Percentiles rank a stretch among this genome's conserved stretches.
Conservation (phyloP, 306 rosid genomes). For the Ceratonia siliqua region DNA sequence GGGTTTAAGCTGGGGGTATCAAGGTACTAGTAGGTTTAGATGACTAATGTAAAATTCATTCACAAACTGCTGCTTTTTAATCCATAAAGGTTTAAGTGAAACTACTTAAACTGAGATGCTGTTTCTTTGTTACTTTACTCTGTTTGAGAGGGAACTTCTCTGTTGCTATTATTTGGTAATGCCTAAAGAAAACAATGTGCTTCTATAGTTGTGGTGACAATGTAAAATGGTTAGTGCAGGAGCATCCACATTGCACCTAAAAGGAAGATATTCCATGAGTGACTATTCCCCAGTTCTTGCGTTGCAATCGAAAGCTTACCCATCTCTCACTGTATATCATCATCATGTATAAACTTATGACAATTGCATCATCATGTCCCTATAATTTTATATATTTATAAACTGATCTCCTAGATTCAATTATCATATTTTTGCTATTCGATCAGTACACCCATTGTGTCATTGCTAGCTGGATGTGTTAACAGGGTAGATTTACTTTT, state of each 20-base stretch:
- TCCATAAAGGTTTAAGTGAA: no score
- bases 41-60: no score
- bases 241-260: slow-evolving; percentile 49
- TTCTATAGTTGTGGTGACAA: slow-evolving; percentile 65
- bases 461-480: neutral
- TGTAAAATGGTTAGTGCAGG: slow-evolving; percentile 58
- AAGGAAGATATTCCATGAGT: slow-evolving; percentile 46
- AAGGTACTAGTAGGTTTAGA: neutral
- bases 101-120: no score
- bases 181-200: slow-evolving; percentile 32
- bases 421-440: neutral
- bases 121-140: neutral
- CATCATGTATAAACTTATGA: slow-evolving; percentile 48
- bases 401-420: neutral
- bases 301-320: slow-evolving; percentile 43
- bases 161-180: neutral
- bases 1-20: neutral
- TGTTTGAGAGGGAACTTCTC: neutral
- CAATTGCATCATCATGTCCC: slow-evolving; percentile 47
- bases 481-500: neutral
- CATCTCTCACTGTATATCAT: slow-evolving; percentile 40
- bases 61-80: no score
- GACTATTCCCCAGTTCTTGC: slow-evolving; percentile 48
- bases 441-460: neutral
- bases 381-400: slow-evolving; percentile 33